Conservation (phyloP, 805 yeast genomes). For the Geotrichum ghanense region DNA sequence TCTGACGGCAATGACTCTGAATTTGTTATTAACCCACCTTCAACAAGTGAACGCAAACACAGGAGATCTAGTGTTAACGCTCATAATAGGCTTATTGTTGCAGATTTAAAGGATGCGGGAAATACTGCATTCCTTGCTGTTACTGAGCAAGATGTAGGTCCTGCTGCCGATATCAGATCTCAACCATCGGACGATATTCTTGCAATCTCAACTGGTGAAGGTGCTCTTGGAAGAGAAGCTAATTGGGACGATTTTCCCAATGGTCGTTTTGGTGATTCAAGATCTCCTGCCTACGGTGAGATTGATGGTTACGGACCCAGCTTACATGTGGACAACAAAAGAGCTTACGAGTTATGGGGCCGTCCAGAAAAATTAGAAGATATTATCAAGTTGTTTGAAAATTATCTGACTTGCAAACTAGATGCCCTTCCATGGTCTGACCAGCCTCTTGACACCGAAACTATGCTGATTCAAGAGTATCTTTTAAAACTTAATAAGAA, state of each 20-base stretch:
- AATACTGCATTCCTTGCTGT: constrained; percentile 12
- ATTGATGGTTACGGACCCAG: constrained; percentile 96
- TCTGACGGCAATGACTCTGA: constrained; percentile 25
- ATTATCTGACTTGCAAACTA: constrained; percentile 63
- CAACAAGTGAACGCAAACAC: constrained; percentile 7
- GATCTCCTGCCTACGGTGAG: constrained; percentile 96
- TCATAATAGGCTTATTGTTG: constrained; percentile 33
- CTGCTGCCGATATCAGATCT: constrained; percentile 4
- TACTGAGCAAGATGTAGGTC: constrained; percentile 31
- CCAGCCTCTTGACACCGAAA: constrained; percentile 73
- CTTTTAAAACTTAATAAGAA: constrained; percentile 63
- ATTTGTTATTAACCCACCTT: constrained; percentile 16
- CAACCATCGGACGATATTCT: constrained; percentile 33
- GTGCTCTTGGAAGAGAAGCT: constrained; percentile 76
- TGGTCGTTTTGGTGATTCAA: constrained; percentile 90
- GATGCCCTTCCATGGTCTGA: constrained; percentile 90
- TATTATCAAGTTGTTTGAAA: constrained; percentile 52
- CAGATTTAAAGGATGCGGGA: constrained; percentile 18
- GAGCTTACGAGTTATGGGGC: constrained; percentile 73
- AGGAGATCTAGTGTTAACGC: constrained; percentile 20
- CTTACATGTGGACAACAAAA: constrained; percentile 57
- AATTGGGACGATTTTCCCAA: constrained; percentile 97
- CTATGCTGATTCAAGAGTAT: constrained; percentile 86
- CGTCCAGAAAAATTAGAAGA: constrained; percentile 51
- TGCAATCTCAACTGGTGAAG: constrained; percentile 76